Evolutionary conservation across 2,329 filamentous ascomycete genomes (phyloP).

Genomic region (Colletotrichum destructivum): DNA sequence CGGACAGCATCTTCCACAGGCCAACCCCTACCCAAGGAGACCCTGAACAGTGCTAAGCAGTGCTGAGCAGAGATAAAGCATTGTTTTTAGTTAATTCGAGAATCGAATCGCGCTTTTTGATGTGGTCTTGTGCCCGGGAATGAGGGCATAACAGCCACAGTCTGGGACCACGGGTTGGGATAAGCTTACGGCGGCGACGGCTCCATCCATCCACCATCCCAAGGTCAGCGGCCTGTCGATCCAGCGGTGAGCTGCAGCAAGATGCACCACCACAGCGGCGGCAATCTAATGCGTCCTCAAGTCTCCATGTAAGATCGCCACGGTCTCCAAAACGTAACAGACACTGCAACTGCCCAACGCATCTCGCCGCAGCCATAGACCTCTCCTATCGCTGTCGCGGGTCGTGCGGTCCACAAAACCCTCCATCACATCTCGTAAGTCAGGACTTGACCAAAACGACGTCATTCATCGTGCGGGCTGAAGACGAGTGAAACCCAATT

Average conservation of each 20-base stretch:
- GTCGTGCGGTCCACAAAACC: not conserved
- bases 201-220: not conserved
- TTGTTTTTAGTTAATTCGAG: not conserved
- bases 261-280: not conserved
- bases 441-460: conserved; percentile 17
- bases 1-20: not conserved
- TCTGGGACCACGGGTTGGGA: not conserved
- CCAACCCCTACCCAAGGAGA: not conserved
- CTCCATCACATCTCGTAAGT: not conserved
- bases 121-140: not conserved
- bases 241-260: conserved; percentile 33
- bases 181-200: conserved; percentile 17
- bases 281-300: not conserved
- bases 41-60: not conserved
- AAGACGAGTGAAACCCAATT: not conserved
- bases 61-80: not conserved
- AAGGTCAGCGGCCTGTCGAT: conserved; percentile 23
- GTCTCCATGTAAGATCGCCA: not conserved
- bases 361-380: not conserved
- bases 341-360: not conserved
- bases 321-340: not conserved
- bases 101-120: not conserved
- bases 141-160: not conserved
- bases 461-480: conserved; percentile 11
- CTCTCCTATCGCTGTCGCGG: not conserved